phyloP scores from a whole-genome alignment of 495 filamentous ascomycete genomes.

The Penicillium roqueforti region DNA sequence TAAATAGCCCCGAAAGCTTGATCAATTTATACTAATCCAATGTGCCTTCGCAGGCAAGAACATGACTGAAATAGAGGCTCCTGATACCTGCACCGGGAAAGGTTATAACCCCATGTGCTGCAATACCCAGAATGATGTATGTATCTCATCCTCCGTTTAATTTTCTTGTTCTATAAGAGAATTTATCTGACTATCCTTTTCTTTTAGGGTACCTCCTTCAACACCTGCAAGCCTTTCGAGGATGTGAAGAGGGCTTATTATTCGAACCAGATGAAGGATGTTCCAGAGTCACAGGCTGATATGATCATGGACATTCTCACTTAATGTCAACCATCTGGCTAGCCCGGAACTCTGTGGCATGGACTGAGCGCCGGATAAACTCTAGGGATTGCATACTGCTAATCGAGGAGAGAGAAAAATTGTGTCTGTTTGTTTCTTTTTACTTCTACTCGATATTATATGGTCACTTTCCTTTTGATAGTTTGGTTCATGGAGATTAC shows the following conservation, averaged over 20 bases:
- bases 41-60: slow-evolving; percentile 8
- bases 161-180: background rate
- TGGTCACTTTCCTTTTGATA: slow-evolving; percentile 11
- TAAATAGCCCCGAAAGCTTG: background rate
- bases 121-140: slow-evolving; percentile 13
- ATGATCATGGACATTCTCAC: slow-evolving; percentile 19
- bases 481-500: slow-evolving; percentile 6
- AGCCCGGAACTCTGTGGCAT: slow-evolving; percentile 2
- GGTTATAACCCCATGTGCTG: slow-evolving; percentile 34
- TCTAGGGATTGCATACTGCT: background rate
- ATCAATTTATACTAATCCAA: background rate
- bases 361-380: background rate
- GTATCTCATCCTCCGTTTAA: background rate
- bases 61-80: slow-evolving; percentile 19
- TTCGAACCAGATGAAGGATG: slow-evolving; percentile 2
- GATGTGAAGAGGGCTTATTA: slow-evolving; percentile 24
- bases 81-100: slow-evolving; percentile 19
- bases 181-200: background rate
- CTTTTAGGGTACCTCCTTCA: background rate
- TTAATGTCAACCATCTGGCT: background rate
- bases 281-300: slow-evolving; percentile 9
- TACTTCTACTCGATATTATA: slow-evolving; percentile 10
- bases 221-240: slow-evolving; percentile 26
- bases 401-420: background rate
- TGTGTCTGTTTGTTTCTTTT: slow-evolving; percentile 3